These are phyloP conservation scores for Coccinonectria pachysandricola DNA, from an alignment of 2,329 filamentous ascomycete species.

Conservation along the genomic window DNA sequence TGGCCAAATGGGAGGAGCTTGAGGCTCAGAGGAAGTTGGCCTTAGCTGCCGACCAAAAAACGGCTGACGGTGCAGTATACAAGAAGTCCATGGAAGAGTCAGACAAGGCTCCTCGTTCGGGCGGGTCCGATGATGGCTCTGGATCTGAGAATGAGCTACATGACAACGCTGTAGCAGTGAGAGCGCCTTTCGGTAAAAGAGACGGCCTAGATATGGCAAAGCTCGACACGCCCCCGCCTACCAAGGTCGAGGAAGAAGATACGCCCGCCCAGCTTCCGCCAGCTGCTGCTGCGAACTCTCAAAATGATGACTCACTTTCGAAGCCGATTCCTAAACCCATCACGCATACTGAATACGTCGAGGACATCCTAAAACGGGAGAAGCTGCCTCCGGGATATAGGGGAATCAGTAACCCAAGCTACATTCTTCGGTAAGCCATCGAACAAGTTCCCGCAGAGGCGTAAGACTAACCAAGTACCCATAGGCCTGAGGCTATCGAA, in stretches of 20 bases:
- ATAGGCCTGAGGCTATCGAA: constrained; percentile 74
- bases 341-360: constrained; percentile 45
- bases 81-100: too few relatives aligned
- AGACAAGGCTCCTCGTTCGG: too few relatives aligned
- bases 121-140: too few relatives aligned
- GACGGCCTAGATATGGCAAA: constrained; percentile 17
- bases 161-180: constrained; percentile 1
- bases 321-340: constrained; percentile 24
- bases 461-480: constrained; percentile 5
- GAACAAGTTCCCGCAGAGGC: constrained; percentile 5
- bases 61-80: neutral
- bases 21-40: constrained; percentile 27
- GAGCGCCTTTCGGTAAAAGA: constrained; percentile 4
- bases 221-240: constrained; percentile 9
- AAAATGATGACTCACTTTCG: constrained; percentile 3
- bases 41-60: too few relatives aligned
- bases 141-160: constrained; percentile 4
- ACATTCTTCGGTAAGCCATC: constrained; percentile 49
- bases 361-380: constrained; percentile 32
- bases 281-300: constrained; percentile 4
- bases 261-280: constrained; percentile 7
- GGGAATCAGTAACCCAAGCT: constrained; percentile 34
- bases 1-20: constrained; percentile 35
- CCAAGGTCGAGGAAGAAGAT: constrained; percentile 6
- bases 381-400: constrained; percentile 42